These are phyloP conservation scores for Paspalum vaginatum DNA, from an alignment of 176 grass and related monocot species.

Conservation along the genomic window DNA sequence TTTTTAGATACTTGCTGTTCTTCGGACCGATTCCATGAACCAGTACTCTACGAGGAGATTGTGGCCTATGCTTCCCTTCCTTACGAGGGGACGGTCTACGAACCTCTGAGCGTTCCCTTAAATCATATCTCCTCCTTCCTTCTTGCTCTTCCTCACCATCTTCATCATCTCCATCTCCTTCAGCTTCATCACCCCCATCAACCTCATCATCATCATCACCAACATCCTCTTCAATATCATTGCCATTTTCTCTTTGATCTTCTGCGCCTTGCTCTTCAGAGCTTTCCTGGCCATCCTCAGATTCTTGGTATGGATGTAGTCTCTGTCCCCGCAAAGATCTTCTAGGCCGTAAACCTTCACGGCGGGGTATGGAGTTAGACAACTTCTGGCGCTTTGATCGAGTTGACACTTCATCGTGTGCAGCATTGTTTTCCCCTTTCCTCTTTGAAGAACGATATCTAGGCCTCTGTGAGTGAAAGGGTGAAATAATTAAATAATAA, in stretches of 20 bases:
- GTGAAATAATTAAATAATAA: constrained; percentile 11
- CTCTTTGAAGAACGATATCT: constrained; percentile 85
- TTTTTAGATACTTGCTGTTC: constrained; percentile 83
- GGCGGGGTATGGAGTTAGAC: constrained; percentile 68
- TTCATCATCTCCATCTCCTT: constrained; percentile 95
- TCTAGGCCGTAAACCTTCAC: constrained; percentile 93
- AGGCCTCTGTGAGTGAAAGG: constrained; percentile 50
- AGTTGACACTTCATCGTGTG: constrained; percentile 50
- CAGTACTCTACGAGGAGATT: constrained; percentile 84
- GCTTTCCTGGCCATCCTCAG: constrained; percentile 83
- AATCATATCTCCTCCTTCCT: constrained; percentile 90
- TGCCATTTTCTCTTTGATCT: constrained; percentile 81
- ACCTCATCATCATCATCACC: constrained; percentile 74
- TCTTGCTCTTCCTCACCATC: constrained; percentile 94
- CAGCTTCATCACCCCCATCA: constrained; percentile 88
- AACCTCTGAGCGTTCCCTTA: constrained; percentile 85
- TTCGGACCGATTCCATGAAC: constrained; percentile 83
- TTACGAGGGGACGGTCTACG: constrained; percentile 70
- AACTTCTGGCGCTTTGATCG: constrained; percentile 62
- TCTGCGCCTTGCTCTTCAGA: constrained; percentile 65
- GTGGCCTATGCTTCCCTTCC: constrained; percentile 77
- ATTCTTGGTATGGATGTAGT: constrained; percentile 68
- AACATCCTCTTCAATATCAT: constrained; percentile 86
- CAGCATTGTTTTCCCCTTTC: constrained; percentile 63
- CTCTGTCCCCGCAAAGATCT: constrained; percentile 62